Evolutionary conservation across 768 basidiomycete genomes (phyloP).

Genomic region (Boletus patriciae): DNA sequence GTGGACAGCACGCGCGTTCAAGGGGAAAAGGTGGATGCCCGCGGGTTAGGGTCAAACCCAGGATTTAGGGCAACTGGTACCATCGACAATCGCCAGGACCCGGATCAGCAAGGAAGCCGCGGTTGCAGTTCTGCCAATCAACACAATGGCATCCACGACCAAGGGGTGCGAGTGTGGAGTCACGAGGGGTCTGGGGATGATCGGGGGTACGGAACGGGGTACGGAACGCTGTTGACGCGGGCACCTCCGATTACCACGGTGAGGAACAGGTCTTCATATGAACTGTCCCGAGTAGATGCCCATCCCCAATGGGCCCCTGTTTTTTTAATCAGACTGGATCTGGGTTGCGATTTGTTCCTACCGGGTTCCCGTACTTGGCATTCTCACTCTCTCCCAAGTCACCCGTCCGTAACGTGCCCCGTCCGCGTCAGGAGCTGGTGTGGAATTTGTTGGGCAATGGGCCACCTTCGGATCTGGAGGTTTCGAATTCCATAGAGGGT

Average conservation of each 20-base stretch:
- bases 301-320: slow-evolving; percentile 2
- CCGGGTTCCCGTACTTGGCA: slow-evolving; percentile 11
- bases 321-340: slow-evolving; percentile 22
- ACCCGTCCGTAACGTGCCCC: neutral
- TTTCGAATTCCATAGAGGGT: slow-evolving; percentile 12
- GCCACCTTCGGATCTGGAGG: slow-evolving; percentile 11
- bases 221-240: slow-evolving; percentile 14
- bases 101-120: slow-evolving; percentile 30
- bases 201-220: slow-evolving; percentile 4
- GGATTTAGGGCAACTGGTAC: slow-evolving; percentile 21
- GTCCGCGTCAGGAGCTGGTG: neutral
- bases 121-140: slow-evolving; percentile 21
- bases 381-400: neutral
- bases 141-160: neutral
- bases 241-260: slow-evolving; percentile 26
- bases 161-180: neutral
- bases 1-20: neutral
- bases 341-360: slow-evolving; percentile 12
- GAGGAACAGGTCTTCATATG: slow-evolving; percentile 17
- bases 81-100: slow-evolving; percentile 29
- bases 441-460: slow-evolving; percentile 8
- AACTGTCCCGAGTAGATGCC: slow-evolving; percentile 15
- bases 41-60: slow-evolving; percentile 20
- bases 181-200: slow-evolving; percentile 5
- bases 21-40: neutral